phyloP scores from a whole-genome alignment of 2,329 filamentous ascomycete species.

The Trichoderma endophyticum region DNA sequence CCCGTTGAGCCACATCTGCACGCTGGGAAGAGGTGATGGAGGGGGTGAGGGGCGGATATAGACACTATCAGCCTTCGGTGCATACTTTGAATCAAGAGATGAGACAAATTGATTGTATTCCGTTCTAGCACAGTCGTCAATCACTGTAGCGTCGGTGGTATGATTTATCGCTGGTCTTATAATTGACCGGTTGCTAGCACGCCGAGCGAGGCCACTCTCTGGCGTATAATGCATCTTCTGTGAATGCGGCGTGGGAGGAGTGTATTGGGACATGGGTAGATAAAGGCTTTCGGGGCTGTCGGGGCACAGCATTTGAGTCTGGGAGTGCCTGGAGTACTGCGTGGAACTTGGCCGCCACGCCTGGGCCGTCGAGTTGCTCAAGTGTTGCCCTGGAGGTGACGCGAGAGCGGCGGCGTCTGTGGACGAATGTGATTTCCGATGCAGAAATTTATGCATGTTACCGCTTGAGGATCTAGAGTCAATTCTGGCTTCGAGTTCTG shows the following conservation, averaged over 20 bases:
- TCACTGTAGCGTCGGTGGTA: background rate
- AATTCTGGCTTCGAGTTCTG: slow-evolving; percentile 20
- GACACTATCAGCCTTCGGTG: slow-evolving; percentile 22
- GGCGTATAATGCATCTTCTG: background rate
- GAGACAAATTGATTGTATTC: slow-evolving; percentile 13
- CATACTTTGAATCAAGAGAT: slow-evolving; percentile 2
- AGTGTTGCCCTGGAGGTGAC: background rate
- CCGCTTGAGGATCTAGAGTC: background rate
- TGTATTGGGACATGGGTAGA: background rate
- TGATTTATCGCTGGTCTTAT: background rate
- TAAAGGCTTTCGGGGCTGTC: slow-evolving; percentile 5
- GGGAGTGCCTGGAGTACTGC: background rate
- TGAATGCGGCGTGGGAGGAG: background rate
- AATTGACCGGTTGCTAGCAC: background rate
- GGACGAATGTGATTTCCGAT: slow-evolving; percentile 27
- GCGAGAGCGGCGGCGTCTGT: slow-evolving; percentile 16
- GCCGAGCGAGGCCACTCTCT: background rate
- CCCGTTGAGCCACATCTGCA: slow-evolving; percentile 37
- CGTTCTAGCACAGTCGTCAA: background rate
- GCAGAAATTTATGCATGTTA: slow-evolving; percentile 9
- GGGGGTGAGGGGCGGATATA: slow-evolving; percentile 35
- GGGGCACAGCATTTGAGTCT: slow-evolving; percentile 7
- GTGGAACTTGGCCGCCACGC: background rate
- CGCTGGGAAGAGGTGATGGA: slow-evolving; percentile 34
- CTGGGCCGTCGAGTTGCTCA: slow-evolving; percentile 5